Conservation (phyloP, 352 stramenopile species). For the Nothophytophthora sp. region DNA sequence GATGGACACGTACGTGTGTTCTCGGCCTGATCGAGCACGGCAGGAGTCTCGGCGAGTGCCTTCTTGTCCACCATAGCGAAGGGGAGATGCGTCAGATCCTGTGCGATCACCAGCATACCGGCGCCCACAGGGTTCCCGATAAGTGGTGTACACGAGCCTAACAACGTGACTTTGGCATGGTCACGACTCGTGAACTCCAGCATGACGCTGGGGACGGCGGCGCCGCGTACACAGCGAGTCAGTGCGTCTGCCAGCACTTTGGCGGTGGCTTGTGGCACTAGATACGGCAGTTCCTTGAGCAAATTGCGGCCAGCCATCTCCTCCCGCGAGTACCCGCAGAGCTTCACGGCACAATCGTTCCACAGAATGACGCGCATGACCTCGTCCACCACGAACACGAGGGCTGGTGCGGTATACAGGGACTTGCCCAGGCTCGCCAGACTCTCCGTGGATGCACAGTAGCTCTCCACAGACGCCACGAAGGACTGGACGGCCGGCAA, state of each 20-base stretch:
- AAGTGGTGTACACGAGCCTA: slow-evolving; percentile 73
- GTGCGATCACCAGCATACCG: slow-evolving; percentile 81
- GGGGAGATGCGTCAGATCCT: slow-evolving; percentile 60
- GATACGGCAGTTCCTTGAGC: slow-evolving; percentile 66
- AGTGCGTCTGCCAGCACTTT: slow-evolving; percentile 61
- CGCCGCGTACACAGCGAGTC: slow-evolving; percentile 55
- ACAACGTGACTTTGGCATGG: slow-evolving; percentile 56
- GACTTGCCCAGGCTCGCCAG: slow-evolving; percentile 83
- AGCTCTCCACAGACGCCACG: slow-evolving; percentile 69
- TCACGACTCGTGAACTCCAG: slow-evolving; percentile 64
- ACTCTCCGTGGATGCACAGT: slow-evolving; percentile 76
- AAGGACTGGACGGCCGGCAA: slow-evolving; percentile 72
- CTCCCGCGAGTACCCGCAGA: slow-evolving; percentile 76
- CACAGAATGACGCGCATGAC: slow-evolving; percentile 86
- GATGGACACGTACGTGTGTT: slow-evolving; percentile 54
- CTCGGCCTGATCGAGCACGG: slow-evolving; percentile 50
- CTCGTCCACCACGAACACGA: slow-evolving; percentile 86
- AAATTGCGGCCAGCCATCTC: slow-evolving; percentile 80
- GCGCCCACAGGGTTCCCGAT: slow-evolving; percentile 75
- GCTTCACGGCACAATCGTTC: slow-evolving; percentile 79
- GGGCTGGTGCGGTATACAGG: slow-evolving; percentile 69
- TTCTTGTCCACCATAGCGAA: slow-evolving; percentile 44
- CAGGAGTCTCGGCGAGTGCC: slow-evolving; percentile 52
- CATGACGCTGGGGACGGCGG: slow-evolving; percentile 51
- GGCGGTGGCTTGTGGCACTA: slow-evolving; percentile 61